These are phyloP conservation scores for Rutidosis leptorrhynchoides DNA, from an alignment of 129 eudicot genomes.

Conservation along the genomic window DNA sequence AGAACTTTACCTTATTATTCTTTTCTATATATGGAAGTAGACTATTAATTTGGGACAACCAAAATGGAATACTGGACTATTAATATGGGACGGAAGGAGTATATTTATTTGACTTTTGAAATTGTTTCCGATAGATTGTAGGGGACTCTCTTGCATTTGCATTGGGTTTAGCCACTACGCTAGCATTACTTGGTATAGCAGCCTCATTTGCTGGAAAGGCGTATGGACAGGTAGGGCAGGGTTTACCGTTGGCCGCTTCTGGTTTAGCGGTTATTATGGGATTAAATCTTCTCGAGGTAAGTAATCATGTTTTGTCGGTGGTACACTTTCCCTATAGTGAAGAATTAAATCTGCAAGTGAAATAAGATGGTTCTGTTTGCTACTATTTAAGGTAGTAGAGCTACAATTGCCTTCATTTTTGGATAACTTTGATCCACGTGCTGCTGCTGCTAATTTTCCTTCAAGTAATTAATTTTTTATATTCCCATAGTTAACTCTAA, in stretches of 20 bases:
- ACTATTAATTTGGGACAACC: too few species aligned
- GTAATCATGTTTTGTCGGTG: not conserved
- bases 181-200: constrained; percentile 86
- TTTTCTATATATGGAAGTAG: too few species aligned
- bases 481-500: not conserved
- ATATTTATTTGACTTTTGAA: constrained; percentile 4
- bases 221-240: constrained; percentile 93
- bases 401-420: constrained; percentile 93
- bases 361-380: not conserved
- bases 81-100: too few species aligned
- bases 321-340: not conserved
- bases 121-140: constrained; percentile 43
- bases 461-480: constrained; percentile 57
- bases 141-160: constrained; percentile 94
- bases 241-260: constrained; percentile 95
- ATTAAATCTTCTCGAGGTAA: constrained; percentile 83
- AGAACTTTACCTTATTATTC: too few species aligned
- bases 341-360: not conserved
- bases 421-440: constrained; percentile 91
- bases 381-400: constrained; percentile 68
- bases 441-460: constrained; percentile 99
- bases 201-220: constrained; percentile 99
- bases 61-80: too few species aligned
- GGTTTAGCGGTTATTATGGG: constrained; percentile 88
- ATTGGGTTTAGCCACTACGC: constrained; percentile 91